phyloP scores from a whole-genome alignment of 1,284 basidiomycete genomes.

The Irpex rosettiformis region DNA sequence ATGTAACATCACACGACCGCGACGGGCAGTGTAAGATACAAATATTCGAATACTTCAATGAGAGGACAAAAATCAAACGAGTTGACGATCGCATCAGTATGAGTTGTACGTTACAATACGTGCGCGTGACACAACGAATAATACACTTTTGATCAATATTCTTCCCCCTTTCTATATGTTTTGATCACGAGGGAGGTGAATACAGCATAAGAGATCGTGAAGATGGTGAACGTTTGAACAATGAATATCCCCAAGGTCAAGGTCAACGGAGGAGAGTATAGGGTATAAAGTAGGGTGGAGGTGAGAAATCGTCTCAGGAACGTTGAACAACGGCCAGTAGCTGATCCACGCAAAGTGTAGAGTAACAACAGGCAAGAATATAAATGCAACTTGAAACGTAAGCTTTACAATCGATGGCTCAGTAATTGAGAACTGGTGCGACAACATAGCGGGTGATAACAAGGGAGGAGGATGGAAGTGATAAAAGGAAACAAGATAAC shows the following conservation, averaged over 20 bases:
- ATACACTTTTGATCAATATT: not conserved
- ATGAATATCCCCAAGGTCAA: not conserved
- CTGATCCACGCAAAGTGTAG: not conserved
- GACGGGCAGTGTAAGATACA: not conserved
- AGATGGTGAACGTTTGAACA: not conserved
- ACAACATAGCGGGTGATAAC: slow-evolving; percentile 10
- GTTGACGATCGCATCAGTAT: not conserved
- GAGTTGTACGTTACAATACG: not conserved
- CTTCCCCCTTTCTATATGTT: not conserved
- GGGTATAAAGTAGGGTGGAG: not conserved
- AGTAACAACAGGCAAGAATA: not conserved
- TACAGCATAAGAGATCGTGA: not conserved
- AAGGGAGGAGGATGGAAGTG: slow-evolving; percentile 4
- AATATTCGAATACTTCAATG: no score
- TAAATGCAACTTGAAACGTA: not conserved
- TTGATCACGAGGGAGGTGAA: not conserved
- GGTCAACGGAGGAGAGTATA: not conserved
- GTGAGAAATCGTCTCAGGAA: not conserved
- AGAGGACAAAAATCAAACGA: not conserved
- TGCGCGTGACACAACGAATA: not conserved
- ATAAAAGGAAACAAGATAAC: slow-evolving; percentile 3
- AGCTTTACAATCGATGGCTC: not conserved
- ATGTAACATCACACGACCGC: not conserved
- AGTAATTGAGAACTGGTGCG: not conserved
- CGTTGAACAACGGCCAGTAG: not conserved